These are phyloP conservation scores for carrot (Daucus carota) DNA, from an alignment of 129 eudicot genomes.

Conservation along the genomic window DNA sequence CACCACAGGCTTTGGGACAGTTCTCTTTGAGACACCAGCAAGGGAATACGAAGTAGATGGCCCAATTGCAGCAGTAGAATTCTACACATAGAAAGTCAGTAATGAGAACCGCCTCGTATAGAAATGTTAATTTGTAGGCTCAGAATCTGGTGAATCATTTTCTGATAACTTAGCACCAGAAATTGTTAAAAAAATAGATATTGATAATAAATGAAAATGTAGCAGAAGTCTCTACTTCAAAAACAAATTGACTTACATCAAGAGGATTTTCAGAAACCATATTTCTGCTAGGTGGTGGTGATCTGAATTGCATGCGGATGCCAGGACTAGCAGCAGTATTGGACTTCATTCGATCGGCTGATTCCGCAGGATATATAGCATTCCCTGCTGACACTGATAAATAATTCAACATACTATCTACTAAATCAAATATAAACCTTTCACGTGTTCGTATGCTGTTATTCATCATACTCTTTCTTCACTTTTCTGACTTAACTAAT, in stretches of 20 bases:
- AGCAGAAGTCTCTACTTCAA: not conserved
- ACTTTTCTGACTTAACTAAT: not conserved
- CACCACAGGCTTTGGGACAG: conserved; percentile 46
- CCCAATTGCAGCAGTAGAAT: conserved; percentile 29
- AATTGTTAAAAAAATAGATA: not conserved
- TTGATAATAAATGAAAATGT: not conserved
- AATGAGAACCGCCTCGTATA: not conserved
- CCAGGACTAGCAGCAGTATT: conserved; percentile 59
- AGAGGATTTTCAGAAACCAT: conserved; percentile 47
- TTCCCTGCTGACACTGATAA: conserved; percentile 33
- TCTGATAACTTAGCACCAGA: not conserved
- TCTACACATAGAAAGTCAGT: conserved; percentile 21
- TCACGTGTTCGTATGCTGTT: not conserved
- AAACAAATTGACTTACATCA: conserved; percentile 32
- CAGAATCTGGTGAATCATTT: not conserved
- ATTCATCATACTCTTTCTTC: not conserved
- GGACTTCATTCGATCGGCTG: conserved; percentile 57
- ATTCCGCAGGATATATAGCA: conserved; percentile 49
- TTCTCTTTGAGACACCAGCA: conserved; percentile 46
- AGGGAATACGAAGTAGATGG: conserved; percentile 57
- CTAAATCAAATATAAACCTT: not conserved
- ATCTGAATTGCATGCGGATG: conserved; percentile 61
- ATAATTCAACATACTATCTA: conserved; percentile 1
- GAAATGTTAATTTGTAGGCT: not conserved
- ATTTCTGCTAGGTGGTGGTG: conserved; percentile 46